Percentiles rank a stretch among this genome's conserved stretches.
Conservation (phyloP, 192 early-diverging fungal species). For the Podila epicladia region DNA sequence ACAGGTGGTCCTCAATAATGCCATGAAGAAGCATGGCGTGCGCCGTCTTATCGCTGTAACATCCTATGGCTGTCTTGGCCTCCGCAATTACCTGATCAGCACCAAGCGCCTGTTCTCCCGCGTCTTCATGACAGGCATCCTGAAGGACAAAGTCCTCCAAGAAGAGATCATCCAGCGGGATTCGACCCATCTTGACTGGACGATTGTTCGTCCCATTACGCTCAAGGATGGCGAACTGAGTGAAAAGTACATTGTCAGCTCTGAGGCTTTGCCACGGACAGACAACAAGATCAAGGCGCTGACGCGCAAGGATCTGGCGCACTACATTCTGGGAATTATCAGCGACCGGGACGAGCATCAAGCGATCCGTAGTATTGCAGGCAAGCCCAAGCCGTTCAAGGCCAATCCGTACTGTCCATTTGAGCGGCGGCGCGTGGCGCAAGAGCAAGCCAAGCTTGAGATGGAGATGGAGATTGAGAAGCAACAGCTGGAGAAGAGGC, state of each 20-base stretch:
- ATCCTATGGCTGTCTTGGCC: slow-evolving; percentile 33
- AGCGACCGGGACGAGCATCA: slow-evolving; percentile 11
- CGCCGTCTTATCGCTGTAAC: slow-evolving; percentile 45
- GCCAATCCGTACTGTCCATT: slow-evolving; percentile 20
- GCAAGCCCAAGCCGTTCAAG: slow-evolving; percentile 26
- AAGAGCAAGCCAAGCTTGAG: background rate
- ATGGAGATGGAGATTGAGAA: background rate
- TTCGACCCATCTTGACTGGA: slow-evolving; percentile 45
- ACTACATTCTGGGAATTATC: slow-evolving; percentile 42
- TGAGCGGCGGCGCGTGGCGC: slow-evolving; percentile 14
- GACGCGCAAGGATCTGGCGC: slow-evolving; percentile 40
- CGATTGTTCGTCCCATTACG: slow-evolving; percentile 49
- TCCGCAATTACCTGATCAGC: slow-evolving; percentile 46
- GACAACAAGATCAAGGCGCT: slow-evolving; percentile 34
- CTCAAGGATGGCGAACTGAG: slow-evolving; percentile 46
- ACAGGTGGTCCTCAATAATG: slow-evolving; percentile 42
- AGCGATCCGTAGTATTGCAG: slow-evolving; percentile 40
- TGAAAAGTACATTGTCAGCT: slow-evolving; percentile 31
- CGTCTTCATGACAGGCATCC: slow-evolving; percentile 45
- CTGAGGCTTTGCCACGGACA: slow-evolving; percentile 19
- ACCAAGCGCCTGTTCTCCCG: slow-evolving; percentile 40
- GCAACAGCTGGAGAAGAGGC: slow-evolving; percentile 1
- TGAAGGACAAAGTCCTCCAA: slow-evolving; percentile 51
- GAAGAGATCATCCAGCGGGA: slow-evolving; percentile 49
- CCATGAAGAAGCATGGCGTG: slow-evolving; percentile 50